These are phyloP conservation scores for Aspergillus bridgeri DNA, from an alignment of 495 filamentous ascomycete species.

Conservation along the genomic window DNA sequence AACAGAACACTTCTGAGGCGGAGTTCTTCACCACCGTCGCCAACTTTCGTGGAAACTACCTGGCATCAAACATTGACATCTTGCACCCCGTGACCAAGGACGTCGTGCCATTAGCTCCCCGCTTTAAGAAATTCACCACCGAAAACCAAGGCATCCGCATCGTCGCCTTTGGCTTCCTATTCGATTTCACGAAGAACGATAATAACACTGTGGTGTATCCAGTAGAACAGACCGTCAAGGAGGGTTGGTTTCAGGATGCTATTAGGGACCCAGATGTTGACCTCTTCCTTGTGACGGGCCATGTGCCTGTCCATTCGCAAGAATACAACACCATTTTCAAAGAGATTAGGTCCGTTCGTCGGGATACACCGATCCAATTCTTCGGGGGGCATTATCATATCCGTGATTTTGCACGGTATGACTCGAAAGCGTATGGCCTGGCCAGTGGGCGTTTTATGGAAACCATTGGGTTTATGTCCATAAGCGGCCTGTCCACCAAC, in stretches of 20 bases:
- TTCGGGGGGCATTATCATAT: conserved; percentile 92
- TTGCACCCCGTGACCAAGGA: conserved; percentile 64
- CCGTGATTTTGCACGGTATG: conserved; percentile 78
- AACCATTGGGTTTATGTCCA: conserved; percentile 93
- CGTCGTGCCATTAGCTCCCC: conserved; percentile 70
- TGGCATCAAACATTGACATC: conserved; percentile 93
- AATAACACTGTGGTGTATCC: conserved; percentile 84
- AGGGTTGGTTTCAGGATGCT: conserved; percentile 85
- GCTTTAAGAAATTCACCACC: conserved; percentile 85
- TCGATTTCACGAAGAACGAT: conserved; percentile 83
- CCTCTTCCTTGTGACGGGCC: conserved; percentile 82
- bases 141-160: conserved; percentile 81
- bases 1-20: conserved; percentile 65
- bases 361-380: conserved; percentile 84
- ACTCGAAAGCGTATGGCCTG: conserved; percentile 73
- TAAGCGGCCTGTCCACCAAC: conserved; percentile 59
- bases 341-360: conserved; percentile 72
- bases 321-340: conserved; percentile 76
- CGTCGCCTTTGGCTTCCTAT: conserved; percentile 88
- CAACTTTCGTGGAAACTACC: conserved; percentile 69
- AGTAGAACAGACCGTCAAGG: conserved; percentile 73
- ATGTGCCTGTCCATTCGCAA: conserved; percentile 74
- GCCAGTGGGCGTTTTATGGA: conserved; percentile 96
- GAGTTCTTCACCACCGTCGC: conserved; percentile 78
- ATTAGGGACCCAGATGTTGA: conserved; percentile 78